Evolutionary conservation across 2,329 filamentous ascomycete genomes (phyloP), one percentile per base, ranked within the genome.

Genomic region (Purpureocillium takamizusanense): DNA sequence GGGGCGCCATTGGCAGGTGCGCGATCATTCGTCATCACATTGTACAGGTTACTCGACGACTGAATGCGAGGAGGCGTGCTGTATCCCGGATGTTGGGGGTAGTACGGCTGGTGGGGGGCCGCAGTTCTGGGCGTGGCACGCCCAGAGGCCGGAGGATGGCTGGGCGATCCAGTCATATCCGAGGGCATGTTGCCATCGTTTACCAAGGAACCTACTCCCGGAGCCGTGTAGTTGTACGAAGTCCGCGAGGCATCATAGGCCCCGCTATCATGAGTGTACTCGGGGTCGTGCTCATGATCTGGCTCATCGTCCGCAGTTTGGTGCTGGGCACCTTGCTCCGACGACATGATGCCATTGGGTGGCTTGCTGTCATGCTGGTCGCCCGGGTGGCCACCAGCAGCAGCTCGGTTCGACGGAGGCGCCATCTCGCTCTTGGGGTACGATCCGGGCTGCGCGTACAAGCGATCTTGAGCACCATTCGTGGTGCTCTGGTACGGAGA

Each of bases 341-440:
- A 49, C 47, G 76, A 70, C 50, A 85, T 72, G 52, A 83, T 74
- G 42, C 83, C 73, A 57, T 90, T 90, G 15, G 73, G 55, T 18
- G 70, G 59, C 56, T 81, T 80, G 30, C 78, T 68, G 43, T 84
- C 78, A 33, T 75, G 65, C 39, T 78, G 71, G 45, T 87, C 82
- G 21, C 63, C 60, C 40, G 81, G 72, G 4, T 72, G 62, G 36
- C 77, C 74, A 29, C 75, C 65, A 33, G 75, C 71, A 6, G 74
- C 60, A 2, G 75, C 69, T 42, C 83, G 73, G 41, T 65, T 68
- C 25, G 84, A 76, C 10, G 87, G 86, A 15, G 88, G 87, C 0
- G 83, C 86, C 86, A 95, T 94, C 50, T 94, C 87, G 43, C 70
- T 84, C 69, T 94, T 94, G 44, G 86, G 72, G 51, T 90, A 92